Conservation (phyloP, 1,139 yeast genomes). For the Meyerozyma smithsonii region DNA sequence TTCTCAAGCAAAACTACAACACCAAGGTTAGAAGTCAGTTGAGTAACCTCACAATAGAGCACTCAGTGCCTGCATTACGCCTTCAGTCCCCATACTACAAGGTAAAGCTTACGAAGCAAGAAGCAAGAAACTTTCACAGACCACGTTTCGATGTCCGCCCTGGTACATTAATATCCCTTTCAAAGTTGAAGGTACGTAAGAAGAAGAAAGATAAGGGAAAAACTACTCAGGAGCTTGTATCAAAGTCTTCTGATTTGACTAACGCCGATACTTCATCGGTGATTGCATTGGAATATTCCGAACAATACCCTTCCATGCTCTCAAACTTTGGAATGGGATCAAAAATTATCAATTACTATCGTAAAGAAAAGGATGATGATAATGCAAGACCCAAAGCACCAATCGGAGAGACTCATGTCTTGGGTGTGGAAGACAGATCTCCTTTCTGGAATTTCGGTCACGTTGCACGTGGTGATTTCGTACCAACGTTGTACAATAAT, state of each 20-base stretch:
- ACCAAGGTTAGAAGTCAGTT: slow-evolving; percentile 90
- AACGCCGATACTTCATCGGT: slow-evolving; percentile 78
- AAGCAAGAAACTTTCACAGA: slow-evolving; percentile 77
- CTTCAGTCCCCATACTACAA: slow-evolving; percentile 90
- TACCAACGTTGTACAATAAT: slow-evolving; percentile 89
- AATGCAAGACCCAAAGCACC: slow-evolving; percentile 81
- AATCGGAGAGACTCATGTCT: slow-evolving; percentile 91
- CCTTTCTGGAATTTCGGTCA: slow-evolving; percentile 99
- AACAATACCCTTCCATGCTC: slow-evolving; percentile 78
- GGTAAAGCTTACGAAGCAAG: slow-evolving; percentile 65
- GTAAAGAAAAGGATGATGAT: slow-evolving; percentile 81
- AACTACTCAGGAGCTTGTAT: slow-evolving; percentile 68
- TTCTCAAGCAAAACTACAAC: slow-evolving; percentile 79
- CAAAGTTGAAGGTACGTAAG: slow-evolving; percentile 74
- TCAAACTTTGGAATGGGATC: slow-evolving; percentile 96
- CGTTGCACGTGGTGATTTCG: slow-evolving; percentile 91
- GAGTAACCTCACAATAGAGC: slow-evolving; percentile 88
- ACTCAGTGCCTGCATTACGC: slow-evolving; percentile 80
- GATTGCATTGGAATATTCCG: slow-evolving; percentile 82
- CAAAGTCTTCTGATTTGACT: slow-evolving; percentile 70
- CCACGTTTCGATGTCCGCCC: slow-evolving; percentile 73
- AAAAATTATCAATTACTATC: slow-evolving; percentile 85
- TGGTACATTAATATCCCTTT: slow-evolving; percentile 70
- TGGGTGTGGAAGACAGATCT: slow-evolving; percentile 91
- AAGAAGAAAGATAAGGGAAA: slow-evolving; percentile 87